phyloP scores from a whole-genome alignment of 345 rosid genomes.

The Excoecaria agallocha region DNA sequence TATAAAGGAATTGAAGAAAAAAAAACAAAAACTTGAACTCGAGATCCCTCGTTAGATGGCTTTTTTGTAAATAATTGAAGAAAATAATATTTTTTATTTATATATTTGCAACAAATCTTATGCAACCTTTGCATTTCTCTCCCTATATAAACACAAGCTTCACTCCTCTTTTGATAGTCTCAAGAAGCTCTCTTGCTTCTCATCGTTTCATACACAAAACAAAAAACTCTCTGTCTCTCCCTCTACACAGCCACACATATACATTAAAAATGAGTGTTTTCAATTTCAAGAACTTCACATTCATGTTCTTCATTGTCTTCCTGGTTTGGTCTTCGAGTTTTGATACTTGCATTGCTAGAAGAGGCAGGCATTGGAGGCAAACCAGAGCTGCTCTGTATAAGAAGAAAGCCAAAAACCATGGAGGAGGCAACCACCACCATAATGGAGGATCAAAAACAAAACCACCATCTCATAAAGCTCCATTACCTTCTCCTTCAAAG shows the following conservation, averaged over 20 bases:
- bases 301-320: constrained; percentile 44
- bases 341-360: constrained; percentile 76
- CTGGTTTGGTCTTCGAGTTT: constrained; percentile 62
- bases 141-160: constrained; percentile 45
- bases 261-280: constrained; percentile 30
- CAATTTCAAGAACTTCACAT: constrained; percentile 46
- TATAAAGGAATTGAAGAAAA: too few species aligned
- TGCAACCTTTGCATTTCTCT: constrained; percentile 31
- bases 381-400: constrained; percentile 46
- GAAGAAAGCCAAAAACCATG: constrained; percentile 54
- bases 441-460: constrained; percentile 47
- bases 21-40: too few species aligned
- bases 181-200: not conserved
- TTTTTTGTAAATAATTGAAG: too few species aligned
- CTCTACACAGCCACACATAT: constrained; percentile 12
- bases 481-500: constrained; percentile 25
- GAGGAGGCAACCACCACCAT: constrained; percentile 33
- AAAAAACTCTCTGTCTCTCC: not conserved
- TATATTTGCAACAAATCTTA: constrained; percentile 16
- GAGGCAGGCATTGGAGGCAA: constrained; percentile 78
- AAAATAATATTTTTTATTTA: not conserved
- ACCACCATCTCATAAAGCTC: constrained; percentile 37
- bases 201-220: too few species aligned
- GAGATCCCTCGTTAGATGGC: too few species aligned
- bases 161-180: constrained; percentile 18